A percentile compares a stretch with the other conserved stretches of the same genome.
Evolutionary conservation across 164 flowering plant genomes (phyloP).

Genomic region (Nymphaea colorata): DNA sequence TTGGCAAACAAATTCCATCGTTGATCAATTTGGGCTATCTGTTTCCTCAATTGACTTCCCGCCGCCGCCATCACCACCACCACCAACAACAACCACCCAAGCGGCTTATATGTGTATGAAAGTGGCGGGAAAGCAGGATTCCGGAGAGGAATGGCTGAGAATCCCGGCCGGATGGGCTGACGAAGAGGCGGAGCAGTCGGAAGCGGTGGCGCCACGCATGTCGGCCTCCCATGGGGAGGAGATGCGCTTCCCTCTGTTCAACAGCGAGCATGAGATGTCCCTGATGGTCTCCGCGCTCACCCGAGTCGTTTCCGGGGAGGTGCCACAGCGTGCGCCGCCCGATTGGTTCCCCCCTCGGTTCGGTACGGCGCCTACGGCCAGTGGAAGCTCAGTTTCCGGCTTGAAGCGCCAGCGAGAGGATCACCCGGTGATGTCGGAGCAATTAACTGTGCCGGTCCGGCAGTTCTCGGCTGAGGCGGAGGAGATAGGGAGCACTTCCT

Average conservation of each 20-base stretch:
- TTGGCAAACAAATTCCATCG: not conserved
- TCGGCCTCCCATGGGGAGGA: not conserved
- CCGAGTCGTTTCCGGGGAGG: not conserved
- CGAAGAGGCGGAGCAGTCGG: not conserved
- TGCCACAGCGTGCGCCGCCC: not conserved
- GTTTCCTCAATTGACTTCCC: not conserved
- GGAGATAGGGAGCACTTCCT: not conserved
- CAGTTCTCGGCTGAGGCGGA: not conserved
- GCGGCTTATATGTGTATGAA: not conserved
- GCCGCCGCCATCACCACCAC: not conserved
- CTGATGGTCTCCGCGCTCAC: not conserved
- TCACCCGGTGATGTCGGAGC: not conserved
- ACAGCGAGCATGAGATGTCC: not conserved
- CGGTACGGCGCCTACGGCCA: not conserved
- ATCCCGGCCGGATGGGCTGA: not conserved
- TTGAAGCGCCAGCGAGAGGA: not conserved
- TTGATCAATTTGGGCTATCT: not conserved
- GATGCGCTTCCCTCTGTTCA: not conserved
- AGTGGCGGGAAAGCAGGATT: not conserved
- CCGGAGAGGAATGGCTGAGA: not conserved
- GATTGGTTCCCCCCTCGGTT: not conserved
- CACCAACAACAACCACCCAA: not conserved
- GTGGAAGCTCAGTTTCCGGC: not conserved
- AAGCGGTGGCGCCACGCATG: not conserved
- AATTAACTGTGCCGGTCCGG: not conserved